Conservation (phyloP, 2,329 filamentous ascomycete species). For the Monilinia fructicola region DNA sequence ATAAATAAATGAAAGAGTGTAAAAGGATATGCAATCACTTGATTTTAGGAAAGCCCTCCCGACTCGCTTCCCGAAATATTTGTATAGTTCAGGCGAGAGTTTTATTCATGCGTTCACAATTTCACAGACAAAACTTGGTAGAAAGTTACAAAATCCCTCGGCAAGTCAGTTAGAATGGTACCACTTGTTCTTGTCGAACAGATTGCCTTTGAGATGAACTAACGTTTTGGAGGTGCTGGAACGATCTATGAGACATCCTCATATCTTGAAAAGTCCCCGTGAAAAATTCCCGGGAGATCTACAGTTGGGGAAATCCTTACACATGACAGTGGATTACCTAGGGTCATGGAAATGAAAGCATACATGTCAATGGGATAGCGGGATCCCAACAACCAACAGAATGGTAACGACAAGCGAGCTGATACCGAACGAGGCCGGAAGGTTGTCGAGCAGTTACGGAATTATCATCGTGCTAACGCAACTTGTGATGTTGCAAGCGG, state of each 20-base stretch:
- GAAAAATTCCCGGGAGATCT: constrained; percentile 1
- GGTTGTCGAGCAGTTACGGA: not conserved
- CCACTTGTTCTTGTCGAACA: not conserved
- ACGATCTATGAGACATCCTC: not conserved
- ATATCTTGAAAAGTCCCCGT: too few species aligned
- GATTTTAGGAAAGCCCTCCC: not conserved
- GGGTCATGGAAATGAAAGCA: not conserved
- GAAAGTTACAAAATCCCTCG: not conserved
- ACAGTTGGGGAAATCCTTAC: not conserved
- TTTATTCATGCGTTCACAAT: not conserved
- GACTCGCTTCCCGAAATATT: not conserved
- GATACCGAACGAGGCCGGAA: constrained; percentile 3
- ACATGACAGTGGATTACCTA: not conserved
- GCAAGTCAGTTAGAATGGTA: not conserved
- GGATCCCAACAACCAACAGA: not conserved
- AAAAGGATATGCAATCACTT: not conserved
- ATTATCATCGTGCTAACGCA: not conserved
- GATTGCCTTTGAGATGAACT: not conserved
- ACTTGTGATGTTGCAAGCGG: not conserved
- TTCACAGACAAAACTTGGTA: not conserved
- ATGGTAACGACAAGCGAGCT: not conserved
- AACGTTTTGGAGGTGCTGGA: not conserved
- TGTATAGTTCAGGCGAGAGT: not conserved
- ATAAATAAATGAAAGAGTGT: not conserved
- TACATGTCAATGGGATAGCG: not conserved